A percentile compares a stretch with the other conserved stretches of the same genome.
Evolutionary conservation across 1,139 yeast genomes (phyloP).

Genomic region (Diutina catenulata): DNA sequence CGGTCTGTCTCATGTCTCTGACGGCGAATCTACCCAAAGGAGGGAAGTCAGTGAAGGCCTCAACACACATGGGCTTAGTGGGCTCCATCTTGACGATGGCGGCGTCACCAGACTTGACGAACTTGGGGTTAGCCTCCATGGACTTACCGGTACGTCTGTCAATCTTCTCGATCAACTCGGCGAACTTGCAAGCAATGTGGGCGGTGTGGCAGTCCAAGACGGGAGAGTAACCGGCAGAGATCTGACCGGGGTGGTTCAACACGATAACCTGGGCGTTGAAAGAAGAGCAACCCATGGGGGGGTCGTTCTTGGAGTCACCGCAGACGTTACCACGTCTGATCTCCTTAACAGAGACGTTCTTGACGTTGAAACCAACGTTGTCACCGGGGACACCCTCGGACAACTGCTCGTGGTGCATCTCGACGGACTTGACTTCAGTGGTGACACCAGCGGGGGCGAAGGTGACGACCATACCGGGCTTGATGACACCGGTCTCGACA

Average conservation of each 20-base stretch:
- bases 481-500: conserved; percentile 86
- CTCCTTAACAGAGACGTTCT: conserved; percentile 90
- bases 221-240: conserved; percentile 89
- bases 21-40: conserved; percentile 99
- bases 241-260: conserved; percentile 91
- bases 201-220: conserved; percentile 93
- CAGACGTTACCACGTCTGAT: conserved; percentile 92
- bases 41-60: conserved; percentile 95
- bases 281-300: conserved; percentile 73
- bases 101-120: conserved; percentile 89
- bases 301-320: conserved; percentile 94
- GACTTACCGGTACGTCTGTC: conserved; percentile 93
- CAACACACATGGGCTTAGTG: conserved; percentile 96
- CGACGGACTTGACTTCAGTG: conserved; percentile 89
- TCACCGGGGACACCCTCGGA: conserved; percentile 85
- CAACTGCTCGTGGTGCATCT: conserved; percentile 89
- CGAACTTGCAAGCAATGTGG: conserved; percentile 89
- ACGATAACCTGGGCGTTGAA: conserved; percentile 86
- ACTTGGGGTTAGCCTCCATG: conserved; percentile 74
- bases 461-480: conserved; percentile 85
- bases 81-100: conserved; percentile 87
- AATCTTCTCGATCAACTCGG: conserved; percentile 73
- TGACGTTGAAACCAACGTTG: conserved; percentile 92
- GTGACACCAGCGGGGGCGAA: conserved; percentile 90
- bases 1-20: conserved; percentile 99